Evolutionary conservation across 108 stramenopile genomes (phyloP), one percentile per base, ranked within the genome.

Genomic region (Cyclostephanos invisitatus): DNA sequence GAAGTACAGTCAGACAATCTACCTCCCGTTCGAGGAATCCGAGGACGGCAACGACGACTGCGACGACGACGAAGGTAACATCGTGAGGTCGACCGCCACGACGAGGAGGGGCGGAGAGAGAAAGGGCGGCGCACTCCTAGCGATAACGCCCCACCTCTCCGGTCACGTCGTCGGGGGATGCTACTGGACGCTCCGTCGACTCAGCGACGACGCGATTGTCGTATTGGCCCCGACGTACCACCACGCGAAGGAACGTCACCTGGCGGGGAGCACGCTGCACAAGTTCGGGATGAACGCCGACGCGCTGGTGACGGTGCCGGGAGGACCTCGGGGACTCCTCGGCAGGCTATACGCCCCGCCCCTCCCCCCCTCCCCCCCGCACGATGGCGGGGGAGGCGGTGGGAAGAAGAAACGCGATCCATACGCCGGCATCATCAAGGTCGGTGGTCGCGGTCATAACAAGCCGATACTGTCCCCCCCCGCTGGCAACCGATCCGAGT

Each of bases 161-260:
- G 96, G 93, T n/a, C 93, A 92, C 77, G 83, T 91, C 28, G 87
- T 94, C 2, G 96, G 96, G n/a, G 96, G 91, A 42, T 86, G 89
- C 53, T 94, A 88, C 56, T 94, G 73, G 70, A 68, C 85, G 6
- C 57, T 94, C 29, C 75, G 84, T 42, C 79, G 88, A 29, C 57
- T 92, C 10, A 66, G 83, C 51, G 92, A 96, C 81, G 91, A 94
- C 68, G 92, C 95, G 10, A 60, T 70, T 14, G 87, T 94, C 9
- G 91, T 96, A 28, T 42, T 92, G 22, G 81, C 81, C 10, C 82
- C 85, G 1, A 85, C 81, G 12, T 95, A 91, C 69, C 82, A 93
- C 68, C 91, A 91, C 69, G 91, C 90, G 55, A 84, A 84, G 71
- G 95, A 96, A 68, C 60, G 84, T 56, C 95, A 96, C 78, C 68